Evolutionary conservation across 2,329 filamentous ascomycete species (phyloP).

Genomic region (Fusarium sp.): DNA sequence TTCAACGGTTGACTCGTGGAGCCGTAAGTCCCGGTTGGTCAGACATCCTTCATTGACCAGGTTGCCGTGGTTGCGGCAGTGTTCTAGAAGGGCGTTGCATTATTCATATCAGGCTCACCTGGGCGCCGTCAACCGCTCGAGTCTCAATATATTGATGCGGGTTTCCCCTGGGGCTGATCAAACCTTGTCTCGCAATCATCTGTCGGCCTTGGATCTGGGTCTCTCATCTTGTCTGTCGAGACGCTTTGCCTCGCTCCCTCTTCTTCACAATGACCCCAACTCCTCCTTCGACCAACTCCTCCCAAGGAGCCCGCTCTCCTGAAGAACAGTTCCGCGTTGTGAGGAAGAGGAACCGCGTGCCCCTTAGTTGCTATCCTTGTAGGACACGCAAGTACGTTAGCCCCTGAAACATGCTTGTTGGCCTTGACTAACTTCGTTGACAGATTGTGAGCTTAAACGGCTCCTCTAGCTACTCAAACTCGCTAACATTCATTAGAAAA

Average conservation of each 20-base stretch:
- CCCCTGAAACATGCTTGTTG: slow-evolving; percentile 27
- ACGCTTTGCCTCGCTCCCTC: slow-evolving; percentile 38
- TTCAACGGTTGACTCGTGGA: slow-evolving; percentile 21
- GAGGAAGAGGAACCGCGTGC: slow-evolving; percentile 90
- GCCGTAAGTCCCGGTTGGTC: slow-evolving; percentile 33
- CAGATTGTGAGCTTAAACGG: slow-evolving; percentile 54
- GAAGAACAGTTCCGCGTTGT: slow-evolving; percentile 90
- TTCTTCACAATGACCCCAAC: slow-evolving; percentile 75
- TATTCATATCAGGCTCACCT: slow-evolving; percentile 15
- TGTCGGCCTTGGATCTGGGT: slow-evolving; percentile 27
- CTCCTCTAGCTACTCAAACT: slow-evolving; percentile 1
- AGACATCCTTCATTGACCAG: slow-evolving; percentile 19
- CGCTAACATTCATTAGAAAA: slow-evolving; percentile 70
- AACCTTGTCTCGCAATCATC: slow-evolving; percentile 26
- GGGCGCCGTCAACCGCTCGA: slow-evolving; percentile 15
- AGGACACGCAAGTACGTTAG: slow-evolving; percentile 86
- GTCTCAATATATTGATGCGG: slow-evolving; percentile 47
- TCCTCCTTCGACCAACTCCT: slow-evolving; percentile 82
- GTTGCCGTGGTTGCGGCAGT: slow-evolving; percentile 30
- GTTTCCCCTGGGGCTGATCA: slow-evolving; percentile 37
- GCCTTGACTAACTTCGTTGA: slow-evolving; percentile 51
- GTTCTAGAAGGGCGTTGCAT: slow-evolving; percentile 16
- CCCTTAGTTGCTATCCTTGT: slow-evolving; percentile 91
- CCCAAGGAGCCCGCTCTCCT: slow-evolving; percentile 81
- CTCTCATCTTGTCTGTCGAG: slow-evolving; percentile 43